A percentile compares a stretch with the other conserved stretches of the same genome.
phyloP scores from a whole-genome alignment of 78 protist species.

The Dictyostelium citrinum region DNA sequence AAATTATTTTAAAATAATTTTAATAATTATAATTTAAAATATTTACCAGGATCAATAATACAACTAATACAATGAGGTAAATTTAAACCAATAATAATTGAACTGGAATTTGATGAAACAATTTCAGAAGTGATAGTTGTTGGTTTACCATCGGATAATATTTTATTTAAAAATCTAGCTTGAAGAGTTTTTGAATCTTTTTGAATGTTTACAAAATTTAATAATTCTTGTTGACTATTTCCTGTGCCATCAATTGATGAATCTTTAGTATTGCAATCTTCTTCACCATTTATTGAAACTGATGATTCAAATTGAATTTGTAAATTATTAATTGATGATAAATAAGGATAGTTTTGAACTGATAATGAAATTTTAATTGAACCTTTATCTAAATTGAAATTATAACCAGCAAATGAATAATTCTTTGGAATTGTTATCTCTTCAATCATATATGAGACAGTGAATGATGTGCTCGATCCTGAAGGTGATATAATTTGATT shows the following conservation, averaged over 20 bases:
- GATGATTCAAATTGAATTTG: background rate
- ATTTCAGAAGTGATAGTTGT: background rate
- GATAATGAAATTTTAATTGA: background rate
- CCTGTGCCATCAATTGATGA: background rate
- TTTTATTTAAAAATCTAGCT: constrained; percentile 5
- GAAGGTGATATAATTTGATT: background rate
- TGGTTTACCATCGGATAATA: constrained; percentile 14
- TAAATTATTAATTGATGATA: background rate
- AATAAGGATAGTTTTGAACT: background rate
- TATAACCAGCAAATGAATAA: background rate
- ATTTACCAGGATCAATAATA: constrained; percentile 28
- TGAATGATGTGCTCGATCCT: background rate
- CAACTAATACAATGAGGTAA: constrained; percentile 6
- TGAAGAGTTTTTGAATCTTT: constrained; percentile 24
- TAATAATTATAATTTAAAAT: background rate
- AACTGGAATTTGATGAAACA: background rate
- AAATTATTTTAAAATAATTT: background rate
- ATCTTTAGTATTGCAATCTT: background rate
- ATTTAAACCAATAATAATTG: background rate
- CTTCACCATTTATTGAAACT: background rate
- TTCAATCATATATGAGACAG: background rate
- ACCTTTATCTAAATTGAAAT: background rate
- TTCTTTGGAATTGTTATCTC: background rate
- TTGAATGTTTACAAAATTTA: constrained; percentile 9
- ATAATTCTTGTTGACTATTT: background rate